phyloP scores from a whole-genome alignment of 306 rosid species.

The Dalbergia oliveri region DNA sequence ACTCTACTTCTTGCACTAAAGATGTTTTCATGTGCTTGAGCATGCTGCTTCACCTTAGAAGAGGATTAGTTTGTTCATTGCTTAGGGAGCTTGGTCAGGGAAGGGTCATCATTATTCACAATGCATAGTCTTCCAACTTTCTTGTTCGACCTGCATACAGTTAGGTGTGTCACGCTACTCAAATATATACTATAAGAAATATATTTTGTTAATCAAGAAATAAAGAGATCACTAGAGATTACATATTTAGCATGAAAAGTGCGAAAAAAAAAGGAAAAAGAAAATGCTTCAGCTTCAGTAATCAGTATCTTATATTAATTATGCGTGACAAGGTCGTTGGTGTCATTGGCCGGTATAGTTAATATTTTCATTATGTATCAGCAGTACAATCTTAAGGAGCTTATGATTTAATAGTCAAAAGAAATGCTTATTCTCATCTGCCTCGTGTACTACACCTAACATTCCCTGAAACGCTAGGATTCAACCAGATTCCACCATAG shows the following conservation, averaged over 20 bases:
- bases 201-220: background rate
- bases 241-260: background rate
- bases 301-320: background rate
- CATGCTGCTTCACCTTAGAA: background rate
- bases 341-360: background rate
- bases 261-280: background rate
- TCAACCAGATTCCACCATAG: background rate
- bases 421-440: constrained; percentile 43
- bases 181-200: background rate
- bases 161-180: too few species aligned
- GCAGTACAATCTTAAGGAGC: constrained; percentile 20
- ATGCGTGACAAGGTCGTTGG: background rate
- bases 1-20: background rate
- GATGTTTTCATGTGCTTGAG: background rate
- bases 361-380: background rate
- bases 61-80: background rate
- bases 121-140: too few species aligned
- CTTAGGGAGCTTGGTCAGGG: too few species aligned
- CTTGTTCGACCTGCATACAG: too few species aligned
- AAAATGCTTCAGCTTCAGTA: background rate
- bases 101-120: too few species aligned
- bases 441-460: constrained; percentile 51
- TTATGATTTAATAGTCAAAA: background rate
- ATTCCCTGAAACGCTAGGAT: constrained; percentile 10
- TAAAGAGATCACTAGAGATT: background rate